Evolutionary conservation across 257 asterid genomes (phyloP), one percentile per base, ranked within the genome.

Genomic region (Solanum dulcamara): DNA sequence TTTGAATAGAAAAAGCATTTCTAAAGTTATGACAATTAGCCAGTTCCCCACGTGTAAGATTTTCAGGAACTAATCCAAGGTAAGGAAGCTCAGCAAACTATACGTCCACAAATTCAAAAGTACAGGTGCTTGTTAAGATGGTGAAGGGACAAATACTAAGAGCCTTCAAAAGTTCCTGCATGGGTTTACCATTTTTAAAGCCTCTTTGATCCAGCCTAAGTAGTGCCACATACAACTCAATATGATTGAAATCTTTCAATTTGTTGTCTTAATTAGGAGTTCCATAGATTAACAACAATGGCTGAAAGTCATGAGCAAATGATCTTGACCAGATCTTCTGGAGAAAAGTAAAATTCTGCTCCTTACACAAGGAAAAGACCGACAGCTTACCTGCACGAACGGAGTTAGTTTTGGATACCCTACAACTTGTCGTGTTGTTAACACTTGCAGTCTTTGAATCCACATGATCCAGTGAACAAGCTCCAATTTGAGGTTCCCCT

Each of bases 301-400:
- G 59, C 57, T 77, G 64, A 28, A 77, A 77, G 18, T 46, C 83
- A 28, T 53, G 40, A 77, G 2, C 22, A 10, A 79, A 79, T 79
- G 26, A 79, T 79, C 44, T 30, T 50, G 66, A 79, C 83, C 62
- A 79, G 42, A 48, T 28, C 44, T 30, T 79, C 62, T 10, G 44
- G 83, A 79, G 64, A 28, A 79, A 17, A 18, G 44, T 17, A 9
- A 48, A 79, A 79, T 30, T 30, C 83, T 79, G 46, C 30, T 79
- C 42, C 20, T 83, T 70, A 50, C 35, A 67, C 10, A 84, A 48
- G 68, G 70, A 40, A 66, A 64, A 46, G 26, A 32, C 74, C 62
- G 85, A 87, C 87, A 85, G 81, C 92, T 90, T 92, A 94, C 98
- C 97, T 88, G 97, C 92, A 82, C 97, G 95, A 86, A 87, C 80